Percentiles rank a stretch among this genome's conserved stretches.
Evolutionary conservation across 2,329 filamentous ascomycete species (phyloP).

Genomic region (Pseudocercospora ulei): DNA sequence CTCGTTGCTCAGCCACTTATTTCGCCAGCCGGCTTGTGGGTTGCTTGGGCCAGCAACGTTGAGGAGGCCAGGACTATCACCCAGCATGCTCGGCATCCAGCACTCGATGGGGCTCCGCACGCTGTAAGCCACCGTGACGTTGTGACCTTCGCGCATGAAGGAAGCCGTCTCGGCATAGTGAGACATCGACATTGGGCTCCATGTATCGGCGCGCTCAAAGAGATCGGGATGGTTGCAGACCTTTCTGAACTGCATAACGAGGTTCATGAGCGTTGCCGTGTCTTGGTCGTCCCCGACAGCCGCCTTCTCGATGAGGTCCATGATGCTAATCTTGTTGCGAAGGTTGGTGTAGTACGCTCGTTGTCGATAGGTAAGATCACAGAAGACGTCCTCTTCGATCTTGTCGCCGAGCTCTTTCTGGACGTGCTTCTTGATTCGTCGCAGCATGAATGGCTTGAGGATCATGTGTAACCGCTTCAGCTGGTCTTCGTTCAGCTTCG

Average conservation of each 20-base stretch:
- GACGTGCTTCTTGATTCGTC: constrained; percentile 98
- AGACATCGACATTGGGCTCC: constrained; percentile 72
- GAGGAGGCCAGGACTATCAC: constrained; percentile 67
- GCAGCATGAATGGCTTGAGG: constrained; percentile 97
- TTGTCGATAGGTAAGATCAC: constrained; percentile 91
- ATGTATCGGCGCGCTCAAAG: constrained; percentile 88
- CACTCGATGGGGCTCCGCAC: constrained; percentile 80
- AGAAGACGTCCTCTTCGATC: constrained; percentile 93
- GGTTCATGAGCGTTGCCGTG: constrained; percentile 92
- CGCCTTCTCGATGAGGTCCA: constrained; percentile 96
- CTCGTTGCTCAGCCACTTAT: constrained; percentile 64
- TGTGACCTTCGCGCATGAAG: constrained; percentile 78
- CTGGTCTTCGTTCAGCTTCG: constrained; percentile 98
- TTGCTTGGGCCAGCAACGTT: constrained; percentile 66
- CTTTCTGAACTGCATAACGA: constrained; percentile 99
- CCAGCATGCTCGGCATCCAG: constrained; percentile 69
- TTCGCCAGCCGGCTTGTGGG: constrained; percentile 64
- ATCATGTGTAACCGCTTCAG: constrained; percentile 97
- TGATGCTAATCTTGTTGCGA: constrained; percentile 94
- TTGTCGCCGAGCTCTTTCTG: constrained; percentile 98
- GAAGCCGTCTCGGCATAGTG: constrained; percentile 91
- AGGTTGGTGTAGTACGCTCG: constrained; percentile 86
- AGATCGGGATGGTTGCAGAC: constrained; percentile 97
- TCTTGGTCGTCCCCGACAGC: constrained; percentile 90
- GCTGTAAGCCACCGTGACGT: constrained; percentile 75